These are phyloP conservation scores for Cyamopsis tetragonoloba DNA, from an alignment of 306 rosid species.

Conservation along the genomic window DNA sequence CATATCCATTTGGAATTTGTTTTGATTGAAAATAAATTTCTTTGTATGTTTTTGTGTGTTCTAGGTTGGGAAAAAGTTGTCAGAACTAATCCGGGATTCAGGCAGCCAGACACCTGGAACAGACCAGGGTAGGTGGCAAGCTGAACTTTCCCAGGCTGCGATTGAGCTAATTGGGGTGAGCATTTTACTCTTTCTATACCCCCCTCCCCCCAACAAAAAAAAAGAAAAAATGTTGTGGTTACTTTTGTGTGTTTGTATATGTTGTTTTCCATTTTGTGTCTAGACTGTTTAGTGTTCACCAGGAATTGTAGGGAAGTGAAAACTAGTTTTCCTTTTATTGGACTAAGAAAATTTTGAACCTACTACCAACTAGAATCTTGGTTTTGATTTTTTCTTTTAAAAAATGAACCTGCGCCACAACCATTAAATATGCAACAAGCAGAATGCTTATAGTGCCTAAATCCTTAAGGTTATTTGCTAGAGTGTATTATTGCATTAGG, in stretches of 20 bases:
- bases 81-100: conserved; percentile 91
- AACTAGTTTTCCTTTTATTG: not conserved
- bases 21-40: not conserved
- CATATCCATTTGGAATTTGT: not conserved
- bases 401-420: not conserved
- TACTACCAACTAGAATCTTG: not conserved
- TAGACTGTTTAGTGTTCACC: not conserved
- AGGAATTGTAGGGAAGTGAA: not conserved
- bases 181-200: not conserved
- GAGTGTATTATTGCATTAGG: not conserved
- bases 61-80: conserved; percentile 93
- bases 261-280: not conserved
- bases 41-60: conserved; percentile 29
- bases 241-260: too few relatives aligned
- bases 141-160: conserved; percentile 97
- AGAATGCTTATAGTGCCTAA: too few relatives aligned
- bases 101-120: conserved; percentile 75
- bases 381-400: too few relatives aligned
- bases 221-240: too few relatives aligned
- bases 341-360: not conserved
- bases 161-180: conserved; percentile 95
- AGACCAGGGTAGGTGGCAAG: conserved; percentile 98
- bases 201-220: too few relatives aligned
- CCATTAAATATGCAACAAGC: too few relatives aligned
- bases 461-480: not conserved